Base-by-base conservation (phyloP, 2,329 filamentous ascomycete species). In the Didymella exigua region DNA sequence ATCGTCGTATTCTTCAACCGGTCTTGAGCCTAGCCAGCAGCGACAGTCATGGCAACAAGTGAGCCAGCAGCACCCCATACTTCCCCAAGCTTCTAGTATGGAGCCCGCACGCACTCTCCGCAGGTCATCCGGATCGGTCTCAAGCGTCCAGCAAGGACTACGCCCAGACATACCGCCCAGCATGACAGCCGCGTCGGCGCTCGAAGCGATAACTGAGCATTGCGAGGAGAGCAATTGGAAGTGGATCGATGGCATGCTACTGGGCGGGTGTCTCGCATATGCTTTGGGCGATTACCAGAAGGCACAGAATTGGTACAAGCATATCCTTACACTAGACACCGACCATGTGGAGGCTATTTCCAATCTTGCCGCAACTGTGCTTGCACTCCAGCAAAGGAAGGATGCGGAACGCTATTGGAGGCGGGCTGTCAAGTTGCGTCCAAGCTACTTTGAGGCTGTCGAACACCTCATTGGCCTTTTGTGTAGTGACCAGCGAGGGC, bases 251-350 rank as follows among this genome's bases (percentile, higher is more conserved):
- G 95, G 95, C 2, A 93, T 98, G 80, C 80, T 98, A 33, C 80
- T 98, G 6, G 91, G 90, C 33, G 95, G 95, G 2, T 98, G 95
- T 76, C 80, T 99, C 54, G 89, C 93, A 44, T 98, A 98, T 77
- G 93, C 90, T 7, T 78, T 98, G 13, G 91, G 91, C 58, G 87
- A 91, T 69, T 96, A 95, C 70, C 84, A 89, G 58, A 88, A 91
- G 60, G 88, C 90, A 14, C 74, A 89, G 41, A 83, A 86, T 56
- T 91, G 88, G 87, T 93, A 91, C 72, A 85, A 82, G 55, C 86
- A 87, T 63, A 86, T 89, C 41, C 75, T 89, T 30, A 79, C 79
- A 24, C 77, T 82, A 33, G 86, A 89, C 70, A 72, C 79, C 52
- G 79, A 81, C 66, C 91, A 97, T 72, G 89, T 97, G 43, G 95